Evolutionary conservation across 192 early-diverging fungal genomes (phyloP), one percentile per base, ranked within the genome.

Genomic region (Coemansia aciculifera): DNA sequence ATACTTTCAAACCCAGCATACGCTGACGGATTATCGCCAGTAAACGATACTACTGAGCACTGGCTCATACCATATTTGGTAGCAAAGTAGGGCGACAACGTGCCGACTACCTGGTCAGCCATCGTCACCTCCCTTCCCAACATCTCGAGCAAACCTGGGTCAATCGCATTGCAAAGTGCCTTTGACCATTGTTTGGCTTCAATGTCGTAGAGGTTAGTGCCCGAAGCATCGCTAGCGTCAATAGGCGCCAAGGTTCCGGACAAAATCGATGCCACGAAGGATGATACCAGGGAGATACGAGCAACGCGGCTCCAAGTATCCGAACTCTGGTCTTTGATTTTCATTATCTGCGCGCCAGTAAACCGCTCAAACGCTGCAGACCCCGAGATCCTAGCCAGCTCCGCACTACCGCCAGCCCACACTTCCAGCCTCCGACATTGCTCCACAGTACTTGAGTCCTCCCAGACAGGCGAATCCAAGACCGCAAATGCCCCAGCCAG

Each of bases 181-280:
- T n/a, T 32, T 4, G 69, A 56, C 77, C 79, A 65, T 73, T 63
- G 42, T 17, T 75, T 32, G 69, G 66, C 72, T 8, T 83, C 69
- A 19, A 94, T 84, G 69, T 95, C 81, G 62, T 93, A 74, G 43
- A 94, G 67, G 66, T 95, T 95, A 83, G 92, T 95, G 0, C 94
- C 94, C 8, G 89, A 89, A 0, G 87, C 94, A 66, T 95, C 93
- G 27, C 85, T 78, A 3, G 76, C 72, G 74, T 95, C 93, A 3
- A 94, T 85, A 8, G 86, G 81, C 0, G 83, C 85, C 19, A 84
- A 73, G 1, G 75, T 40, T 5, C 88, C 90, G 3, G 87, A 48
- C 6, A 95, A 69, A 17, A 95, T 52, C 15, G 87, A 86, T 1
- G 90, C 84, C 5, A 87, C 44, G 67, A 95, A 92, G 21, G 91